These are phyloP conservation scores for Dacryopinax primogenitus DNA, from an alignment of 768 basidiomycete genomes.

Conservation along the genomic window DNA sequence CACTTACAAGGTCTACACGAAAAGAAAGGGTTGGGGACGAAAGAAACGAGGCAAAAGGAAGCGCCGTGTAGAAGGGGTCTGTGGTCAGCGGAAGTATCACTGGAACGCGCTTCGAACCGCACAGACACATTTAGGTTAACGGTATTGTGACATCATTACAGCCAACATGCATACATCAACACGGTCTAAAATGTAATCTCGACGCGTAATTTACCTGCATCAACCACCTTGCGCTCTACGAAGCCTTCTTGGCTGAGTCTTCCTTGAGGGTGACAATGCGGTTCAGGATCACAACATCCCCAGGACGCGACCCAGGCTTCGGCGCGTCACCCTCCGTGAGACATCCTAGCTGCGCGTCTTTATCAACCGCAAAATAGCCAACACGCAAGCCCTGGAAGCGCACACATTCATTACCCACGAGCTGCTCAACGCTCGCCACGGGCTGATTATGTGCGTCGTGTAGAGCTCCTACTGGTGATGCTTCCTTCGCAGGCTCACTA, in stretches of 20 bases:
- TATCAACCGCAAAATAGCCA: constrained; percentile 89
- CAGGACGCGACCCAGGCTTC: constrained; percentile 39
- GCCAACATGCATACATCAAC: background rate
- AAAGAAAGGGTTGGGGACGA: background rate
- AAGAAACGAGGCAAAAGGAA: constrained; percentile 8
- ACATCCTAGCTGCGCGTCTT: constrained; percentile 57
- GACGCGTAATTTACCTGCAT: background rate
- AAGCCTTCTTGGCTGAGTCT: constrained; percentile 61
- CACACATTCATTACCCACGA: constrained; percentile 82
- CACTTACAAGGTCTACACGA: background rate
- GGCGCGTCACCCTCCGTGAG: constrained; percentile 43
- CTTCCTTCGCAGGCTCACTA: constrained; percentile 42
- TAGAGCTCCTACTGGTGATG: constrained; percentile 22
- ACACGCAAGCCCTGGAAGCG: constrained; percentile 94
- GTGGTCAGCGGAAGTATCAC: background rate
- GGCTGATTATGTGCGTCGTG: constrained; percentile 37
- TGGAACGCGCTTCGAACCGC: constrained; percentile 1
- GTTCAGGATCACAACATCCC: constrained; percentile 76
- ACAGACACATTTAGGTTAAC: background rate
- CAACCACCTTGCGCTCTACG: background rate
- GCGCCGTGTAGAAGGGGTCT: constrained; percentile 4
- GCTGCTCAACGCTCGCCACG: constrained; percentile 58
- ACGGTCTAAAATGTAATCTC: background rate
- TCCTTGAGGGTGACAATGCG: constrained; percentile 90
- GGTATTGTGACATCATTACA: background rate